These are phyloP conservation scores for Carex pumila DNA, from an alignment of 176 grass and related monocot genomes.

Conservation along the genomic window DNA sequence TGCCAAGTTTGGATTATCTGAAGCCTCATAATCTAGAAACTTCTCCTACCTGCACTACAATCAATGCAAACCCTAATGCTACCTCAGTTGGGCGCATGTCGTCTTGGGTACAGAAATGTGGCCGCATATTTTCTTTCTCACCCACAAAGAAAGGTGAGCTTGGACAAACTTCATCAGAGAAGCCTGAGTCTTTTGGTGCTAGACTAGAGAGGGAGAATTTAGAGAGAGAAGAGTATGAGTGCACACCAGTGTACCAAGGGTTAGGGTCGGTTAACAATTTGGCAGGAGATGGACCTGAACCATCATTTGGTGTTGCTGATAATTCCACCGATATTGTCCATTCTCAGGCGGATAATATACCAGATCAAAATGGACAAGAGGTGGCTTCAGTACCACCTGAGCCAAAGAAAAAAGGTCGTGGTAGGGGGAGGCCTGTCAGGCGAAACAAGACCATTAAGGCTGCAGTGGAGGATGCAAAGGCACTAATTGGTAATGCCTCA, in stretches of 20 bases:
- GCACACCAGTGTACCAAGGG: conserved; percentile 50
- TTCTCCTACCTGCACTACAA: conserved; percentile 22
- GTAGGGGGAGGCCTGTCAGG: conserved; percentile 42
- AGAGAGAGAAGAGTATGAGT: conserved; percentile 47
- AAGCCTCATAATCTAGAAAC: conserved; percentile 21
- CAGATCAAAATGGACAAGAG: conserved; percentile 52
- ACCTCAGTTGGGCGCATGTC: conserved; percentile 54
- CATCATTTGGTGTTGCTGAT: conserved; percentile 75
- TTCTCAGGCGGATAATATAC: conserved; percentile 12
- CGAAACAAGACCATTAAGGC: conserved; percentile 48
- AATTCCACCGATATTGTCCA: conserved; percentile 46
- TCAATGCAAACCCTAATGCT: conserved; percentile 24
- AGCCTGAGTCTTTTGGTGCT: conserved; percentile 37
- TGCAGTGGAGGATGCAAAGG: conserved; percentile 78
- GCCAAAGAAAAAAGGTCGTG: conserved; percentile 21
- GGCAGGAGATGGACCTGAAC: conserved; percentile 38
- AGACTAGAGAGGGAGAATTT: conserved; percentile 65
- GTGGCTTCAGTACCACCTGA: conserved; percentile 25
- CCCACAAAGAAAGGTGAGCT: conserved; percentile 43
- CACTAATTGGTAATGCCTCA: conserved; percentile 38
- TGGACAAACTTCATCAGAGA: conserved; percentile 36
- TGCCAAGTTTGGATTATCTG: conserved; percentile 48
- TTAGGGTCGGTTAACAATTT: conserved; percentile 29
- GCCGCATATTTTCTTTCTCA: conserved; percentile 66
- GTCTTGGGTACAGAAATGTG: conserved; percentile 67